Evolutionary conservation across 2,329 filamentous ascomycete genomes (phyloP).

Genomic region (Penicillium corylophilum): DNA sequence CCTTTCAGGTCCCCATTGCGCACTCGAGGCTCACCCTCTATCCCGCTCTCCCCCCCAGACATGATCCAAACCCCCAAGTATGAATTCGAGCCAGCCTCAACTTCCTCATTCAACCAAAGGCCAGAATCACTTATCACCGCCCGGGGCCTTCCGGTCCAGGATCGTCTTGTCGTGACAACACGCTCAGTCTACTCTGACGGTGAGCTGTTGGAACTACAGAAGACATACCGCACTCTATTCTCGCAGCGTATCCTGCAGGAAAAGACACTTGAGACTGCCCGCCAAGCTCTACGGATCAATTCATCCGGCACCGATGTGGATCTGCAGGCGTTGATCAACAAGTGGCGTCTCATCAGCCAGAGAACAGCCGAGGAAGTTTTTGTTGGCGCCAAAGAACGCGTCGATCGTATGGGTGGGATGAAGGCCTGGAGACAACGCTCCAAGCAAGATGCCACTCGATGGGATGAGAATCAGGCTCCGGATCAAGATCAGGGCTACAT

Average conservation of each 20-base stretch:
- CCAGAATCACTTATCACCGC: conserved; percentile 6
- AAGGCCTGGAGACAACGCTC: conserved; percentile 54
- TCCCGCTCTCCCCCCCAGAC: conserved; percentile 4
- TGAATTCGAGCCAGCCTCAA: not conserved
- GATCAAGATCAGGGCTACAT: conserved; percentile 34
- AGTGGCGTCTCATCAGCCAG: conserved; percentile 62
- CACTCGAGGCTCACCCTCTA: conserved; percentile 24
- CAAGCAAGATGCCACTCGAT: conserved; percentile 47
- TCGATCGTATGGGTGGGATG: conserved; percentile 64
- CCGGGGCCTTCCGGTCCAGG: conserved; percentile 4
- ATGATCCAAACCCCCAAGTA: not conserved
- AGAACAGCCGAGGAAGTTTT: conserved; percentile 69
- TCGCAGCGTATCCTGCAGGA: conserved; percentile 32
- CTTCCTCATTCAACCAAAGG: not conserved
- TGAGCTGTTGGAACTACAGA: conserved; percentile 35
- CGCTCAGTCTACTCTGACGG: conserved; percentile 21
- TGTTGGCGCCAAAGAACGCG: conserved; percentile 57
- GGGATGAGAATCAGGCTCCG: conserved; percentile 16
- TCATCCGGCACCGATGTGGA: conserved; percentile 51
- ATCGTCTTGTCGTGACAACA: conserved; percentile 10
- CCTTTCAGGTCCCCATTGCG: conserved; percentile 72
- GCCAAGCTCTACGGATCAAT: conserved; percentile 56
- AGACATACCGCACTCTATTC: conserved; percentile 35
- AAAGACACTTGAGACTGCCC: conserved; percentile 49
- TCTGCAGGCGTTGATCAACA: conserved; percentile 55